Evolutionary conservation across 2,329 filamentous ascomycete species (phyloP).

Genomic region (Aspergillus pseudoviridinutans): DNA sequence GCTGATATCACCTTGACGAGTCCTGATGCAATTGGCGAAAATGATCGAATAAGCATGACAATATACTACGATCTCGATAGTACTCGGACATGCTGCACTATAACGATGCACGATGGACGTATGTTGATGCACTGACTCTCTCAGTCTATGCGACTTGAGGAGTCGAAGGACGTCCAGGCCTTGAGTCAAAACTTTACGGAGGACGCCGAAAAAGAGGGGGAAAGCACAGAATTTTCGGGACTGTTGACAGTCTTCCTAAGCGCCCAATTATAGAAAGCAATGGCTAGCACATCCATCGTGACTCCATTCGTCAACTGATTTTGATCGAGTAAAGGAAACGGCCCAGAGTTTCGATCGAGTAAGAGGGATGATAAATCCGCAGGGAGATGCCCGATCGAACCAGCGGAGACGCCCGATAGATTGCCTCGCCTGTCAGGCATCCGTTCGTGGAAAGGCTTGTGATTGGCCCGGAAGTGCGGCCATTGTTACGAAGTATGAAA

Average conservation of each 20-base stretch:
- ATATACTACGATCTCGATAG: background rate
- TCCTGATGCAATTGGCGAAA: background rate
- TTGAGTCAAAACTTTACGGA: background rate
- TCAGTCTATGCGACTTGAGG: background rate
- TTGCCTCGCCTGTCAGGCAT: background rate
- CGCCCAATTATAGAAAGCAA: background rate
- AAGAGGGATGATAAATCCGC: background rate
- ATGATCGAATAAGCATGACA: background rate
- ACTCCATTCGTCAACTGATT: background rate
- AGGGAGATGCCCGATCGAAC: background rate
- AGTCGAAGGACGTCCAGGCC: background rate
- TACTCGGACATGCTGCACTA: background rate
- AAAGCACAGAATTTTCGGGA: background rate
- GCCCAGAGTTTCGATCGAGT: background rate
- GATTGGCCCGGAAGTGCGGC: background rate
- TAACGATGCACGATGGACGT: background rate
- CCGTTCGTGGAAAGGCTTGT: background rate
- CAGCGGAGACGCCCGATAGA: conserved; percentile 3
- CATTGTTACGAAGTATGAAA: background rate
- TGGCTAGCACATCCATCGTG: background rate
- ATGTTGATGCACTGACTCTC: no score
- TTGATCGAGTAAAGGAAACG: background rate
- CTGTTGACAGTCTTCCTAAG: background rate
- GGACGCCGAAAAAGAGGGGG: background rate
- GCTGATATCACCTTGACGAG: background rate